Percentiles rank a stretch among this genome's conserved stretches.
These are phyloP conservation scores for Tetracladium setigerum DNA, from an alignment of 495 filamentous ascomycete genomes.

Conservation along the genomic window DNA sequence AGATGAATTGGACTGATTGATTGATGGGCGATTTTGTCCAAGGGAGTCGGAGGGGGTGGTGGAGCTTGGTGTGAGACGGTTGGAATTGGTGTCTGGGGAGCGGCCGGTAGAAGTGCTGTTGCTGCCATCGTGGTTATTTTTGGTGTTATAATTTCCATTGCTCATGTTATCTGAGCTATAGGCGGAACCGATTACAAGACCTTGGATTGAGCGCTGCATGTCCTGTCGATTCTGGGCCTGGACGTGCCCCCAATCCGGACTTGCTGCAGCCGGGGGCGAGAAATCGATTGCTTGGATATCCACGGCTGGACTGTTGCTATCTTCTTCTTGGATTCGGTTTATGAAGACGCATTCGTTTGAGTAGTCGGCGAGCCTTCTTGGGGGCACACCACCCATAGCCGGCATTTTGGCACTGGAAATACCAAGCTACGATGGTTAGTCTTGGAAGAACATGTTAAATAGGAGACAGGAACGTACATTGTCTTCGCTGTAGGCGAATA, in stretches of 20 bases:
- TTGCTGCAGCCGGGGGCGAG: neutral
- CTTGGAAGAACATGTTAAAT: neutral
- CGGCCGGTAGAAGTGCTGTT: slow-evolving; percentile 9
- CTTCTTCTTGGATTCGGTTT: slow-evolving; percentile 7
- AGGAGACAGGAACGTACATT: slow-evolving; percentile 30
- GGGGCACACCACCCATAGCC: neutral
- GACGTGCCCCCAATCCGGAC: neutral
- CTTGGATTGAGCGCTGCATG: slow-evolving; percentile 25
- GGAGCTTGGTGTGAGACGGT: slow-evolving; percentile 45
- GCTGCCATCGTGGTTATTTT: slow-evolving; percentile 11
- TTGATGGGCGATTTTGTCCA: slow-evolving; percentile 17
- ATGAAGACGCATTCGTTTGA: slow-evolving; percentile 16
- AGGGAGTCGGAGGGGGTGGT: slow-evolving; percentile 35
- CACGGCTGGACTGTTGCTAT: slow-evolving; percentile 3
- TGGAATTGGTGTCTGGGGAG: slow-evolving; percentile 31
- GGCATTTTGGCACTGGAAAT: slow-evolving; percentile 15
- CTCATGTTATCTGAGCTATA: slow-evolving; percentile 12
- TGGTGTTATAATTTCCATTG: slow-evolving; percentile 23
- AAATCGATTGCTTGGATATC: slow-evolving; percentile 10
- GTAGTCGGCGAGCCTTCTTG: neutral
- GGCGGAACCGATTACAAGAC: slow-evolving; percentile 16
- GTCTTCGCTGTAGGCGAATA: slow-evolving; percentile 40
- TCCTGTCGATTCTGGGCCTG: slow-evolving; percentile 11
- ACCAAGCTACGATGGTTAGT: slow-evolving; percentile 14
- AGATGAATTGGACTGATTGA: slow-evolving; percentile 27